A percentile compares a stretch with the other conserved stretches of the same genome.
These are phyloP conservation scores for Ceriops zippeliana DNA, from an alignment of 345 rosid genomes.

Conservation along the genomic window DNA sequence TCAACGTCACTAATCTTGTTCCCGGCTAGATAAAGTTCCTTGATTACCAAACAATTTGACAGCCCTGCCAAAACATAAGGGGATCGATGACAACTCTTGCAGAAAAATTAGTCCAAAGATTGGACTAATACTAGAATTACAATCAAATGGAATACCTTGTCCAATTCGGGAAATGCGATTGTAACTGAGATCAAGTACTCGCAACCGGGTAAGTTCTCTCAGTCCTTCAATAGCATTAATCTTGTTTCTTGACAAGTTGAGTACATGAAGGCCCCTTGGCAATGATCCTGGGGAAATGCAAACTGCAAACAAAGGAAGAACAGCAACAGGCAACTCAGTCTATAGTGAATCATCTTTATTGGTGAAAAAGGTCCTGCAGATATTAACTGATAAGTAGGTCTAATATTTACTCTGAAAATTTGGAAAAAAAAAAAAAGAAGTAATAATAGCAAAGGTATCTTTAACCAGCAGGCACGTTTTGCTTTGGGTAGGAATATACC, in stretches of 20 bases:
- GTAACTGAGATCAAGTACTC: conserved; percentile 84
- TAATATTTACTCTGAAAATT: too few relatives aligned
- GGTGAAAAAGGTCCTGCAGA: too few relatives aligned
- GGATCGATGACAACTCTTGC: neutral
- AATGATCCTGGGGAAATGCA: conserved; percentile 65
- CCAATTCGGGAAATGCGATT: conserved; percentile 87
- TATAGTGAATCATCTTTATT: too few relatives aligned
- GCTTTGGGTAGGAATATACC: conserved; percentile 40
- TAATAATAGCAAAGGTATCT: neutral
- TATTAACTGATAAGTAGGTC: neutral
- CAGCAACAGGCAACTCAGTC: neutral
- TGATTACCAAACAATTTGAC: conserved; percentile 80
- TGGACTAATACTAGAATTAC: neutral
- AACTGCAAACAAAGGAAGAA: conserved; percentile 42
- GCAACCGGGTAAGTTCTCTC: conserved; percentile 70
- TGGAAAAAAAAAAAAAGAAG: too few relatives aligned
- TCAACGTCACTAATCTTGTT: conserved; percentile 88
- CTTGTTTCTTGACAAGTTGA: conserved; percentile 82
- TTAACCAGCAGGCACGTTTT: neutral
- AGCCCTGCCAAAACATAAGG: conserved; percentile 44
- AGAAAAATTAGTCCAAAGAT: neutral
- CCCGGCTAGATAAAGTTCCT: conserved; percentile 86
- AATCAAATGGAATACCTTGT: conserved; percentile 50
- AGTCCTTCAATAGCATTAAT: conserved; percentile 79
- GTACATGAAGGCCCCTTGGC: conserved; percentile 80